Evolutionary conservation across 768 basidiomycete genomes (phyloP), one percentile per base, ranked within the genome.

Genomic region (Coprinopsis cinerea): DNA sequence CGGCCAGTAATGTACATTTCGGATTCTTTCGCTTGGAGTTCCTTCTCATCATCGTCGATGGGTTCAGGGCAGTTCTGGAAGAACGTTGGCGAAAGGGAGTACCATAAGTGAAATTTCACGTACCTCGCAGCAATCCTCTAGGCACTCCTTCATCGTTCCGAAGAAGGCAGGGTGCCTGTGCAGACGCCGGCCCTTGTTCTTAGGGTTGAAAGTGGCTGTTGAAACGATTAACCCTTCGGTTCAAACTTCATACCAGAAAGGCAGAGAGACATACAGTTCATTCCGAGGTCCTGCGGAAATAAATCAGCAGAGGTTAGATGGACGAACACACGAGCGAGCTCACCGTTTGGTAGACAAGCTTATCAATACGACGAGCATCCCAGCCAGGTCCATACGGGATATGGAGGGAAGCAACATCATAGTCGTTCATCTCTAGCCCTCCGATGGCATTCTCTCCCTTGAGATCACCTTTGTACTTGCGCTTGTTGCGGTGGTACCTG

Each of bases 121-220:
- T 52, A 78, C 79, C 70, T 79, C 79, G 61, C 81, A 83, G 54
- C 80, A 82, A 47, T 83, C 82, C 52, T 77, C 78, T 17, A 82
- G 47, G 41, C 76, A 76, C 51, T 84, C 80, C 45, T 70, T 57
- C 58, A 78, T 71, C 0, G 72, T 78, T 4, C 82, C 81, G 52
- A 82, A 82, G 62, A 80, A 83, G 1, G 80, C 80, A 7, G 78
- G 74, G 54, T 84, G 81, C 25, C 80, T 78, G 66, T 84, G 81
- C 2, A 84, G 70, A 2, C 73, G 67, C 11, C 80, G 68, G 10
- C 69, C 73, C 54, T 81, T 77, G 62, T 83, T 82, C 65, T 79
- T 81, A 1, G 79, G 79, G 49, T 82, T 82, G 61, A 73, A 83
- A 1, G 78, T 76, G 2, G 79, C 78, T 80, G 53, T 1, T 60